A percentile compares a stretch with the other conserved stretches of the same genome.
Conservation (phyloP, 2,329 filamentous ascomycete genomes). For the Epichloe gansuensis region DNA sequence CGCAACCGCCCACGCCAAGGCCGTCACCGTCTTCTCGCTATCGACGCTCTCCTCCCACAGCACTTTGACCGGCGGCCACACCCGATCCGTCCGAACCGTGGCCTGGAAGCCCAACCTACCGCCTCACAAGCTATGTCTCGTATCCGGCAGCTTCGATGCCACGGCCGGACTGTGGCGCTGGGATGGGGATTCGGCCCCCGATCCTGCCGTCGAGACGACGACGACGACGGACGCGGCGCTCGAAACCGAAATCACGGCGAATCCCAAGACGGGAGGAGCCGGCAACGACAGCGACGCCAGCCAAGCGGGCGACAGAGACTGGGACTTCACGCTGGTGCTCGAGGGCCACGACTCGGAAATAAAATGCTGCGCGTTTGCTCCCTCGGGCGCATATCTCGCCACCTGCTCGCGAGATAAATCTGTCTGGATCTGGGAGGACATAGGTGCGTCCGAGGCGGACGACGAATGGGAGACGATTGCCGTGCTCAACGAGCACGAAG, state of each 20-base stretch:
- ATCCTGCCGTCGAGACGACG: constrained; percentile 10
- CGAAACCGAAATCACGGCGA: constrained; percentile 29
- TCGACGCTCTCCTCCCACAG: constrained; percentile 67
- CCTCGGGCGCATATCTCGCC: constrained; percentile 65
- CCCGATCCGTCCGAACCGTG: constrained; percentile 71
- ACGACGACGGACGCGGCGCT: constrained; percentile 12
- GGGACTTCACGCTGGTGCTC: constrained; percentile 82
- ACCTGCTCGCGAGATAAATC: constrained; percentile 88
- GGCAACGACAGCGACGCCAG: constrained; percentile 1
- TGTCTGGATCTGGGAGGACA: constrained; percentile 98
- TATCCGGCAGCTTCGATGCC: constrained; percentile 87
- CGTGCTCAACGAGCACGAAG: constrained; percentile 85
- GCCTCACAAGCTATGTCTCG: constrained; percentile 57
- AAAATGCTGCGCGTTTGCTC: constrained; percentile 63
- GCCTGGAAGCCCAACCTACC: constrained; percentile 72
- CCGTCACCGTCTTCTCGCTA: constrained; percentile 81
- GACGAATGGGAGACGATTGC: constrained; percentile 97
- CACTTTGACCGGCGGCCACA: constrained; percentile 74
- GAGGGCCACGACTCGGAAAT: constrained; percentile 95
- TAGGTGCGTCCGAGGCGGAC: constrained; percentile 57
- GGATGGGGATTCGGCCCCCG: constrained; percentile 33
- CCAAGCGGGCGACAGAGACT: constrained; percentile 51
- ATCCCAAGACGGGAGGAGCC: constrained; percentile 2
- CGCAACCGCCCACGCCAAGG: constrained; percentile 78
- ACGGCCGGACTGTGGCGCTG: constrained; percentile 76